phyloP scores from a whole-genome alignment of 2,329 filamentous ascomycete species.

The Colletotrichum caudatum region DNA sequence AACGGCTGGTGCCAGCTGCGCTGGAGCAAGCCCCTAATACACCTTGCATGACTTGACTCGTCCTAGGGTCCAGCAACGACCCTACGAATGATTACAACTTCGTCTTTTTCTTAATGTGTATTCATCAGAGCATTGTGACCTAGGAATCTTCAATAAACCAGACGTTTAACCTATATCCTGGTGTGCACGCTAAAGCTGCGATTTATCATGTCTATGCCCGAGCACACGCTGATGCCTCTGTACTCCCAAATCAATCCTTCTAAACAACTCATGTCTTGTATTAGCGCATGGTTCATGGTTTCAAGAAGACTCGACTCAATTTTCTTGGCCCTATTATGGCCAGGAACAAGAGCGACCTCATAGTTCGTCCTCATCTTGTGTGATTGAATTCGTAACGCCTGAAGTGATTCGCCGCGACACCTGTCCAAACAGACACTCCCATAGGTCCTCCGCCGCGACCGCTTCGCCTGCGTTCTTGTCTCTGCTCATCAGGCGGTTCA shows the following conservation, averaged over 20 bases:
- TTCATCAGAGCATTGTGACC: neutral
- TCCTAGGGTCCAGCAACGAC: neutral
- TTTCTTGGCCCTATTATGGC: neutral
- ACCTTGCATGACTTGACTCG: neutral
- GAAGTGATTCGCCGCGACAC: constrained; percentile 51
- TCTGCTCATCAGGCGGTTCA: constrained; percentile 78
- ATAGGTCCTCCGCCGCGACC: constrained; percentile 82
- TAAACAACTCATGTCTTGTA: constrained; percentile 20
- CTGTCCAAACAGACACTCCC: constrained; percentile 86
- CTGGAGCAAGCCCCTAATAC: neutral
- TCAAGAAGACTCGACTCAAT: neutral
- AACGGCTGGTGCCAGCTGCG: constrained; percentile 37
- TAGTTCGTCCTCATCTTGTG: neutral
- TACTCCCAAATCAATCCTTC: neutral
- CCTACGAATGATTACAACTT: neutral
- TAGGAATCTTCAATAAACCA: neutral
- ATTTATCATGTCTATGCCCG: neutral
- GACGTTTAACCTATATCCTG: neutral
- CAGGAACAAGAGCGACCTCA: neutral
- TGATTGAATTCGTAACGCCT: constrained; percentile 20
- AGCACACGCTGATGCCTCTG: neutral
- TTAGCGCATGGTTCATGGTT: neutral
- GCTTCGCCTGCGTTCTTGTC: constrained; percentile 81
- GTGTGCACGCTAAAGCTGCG: neutral
- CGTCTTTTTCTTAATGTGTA: neutral